Conservation (phyloP, 176 grass and related monocot species). For the sorghum (Sorghum bicolor) region Sorghum_bicolor_NCBIv3 NC_012878.2:3159501-3160000, state of each 20-base stretch:
- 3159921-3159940: background rate
- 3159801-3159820: constrained; percentile 43
- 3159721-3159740: constrained; percentile 49
- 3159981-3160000: background rate
- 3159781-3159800: constrained; percentile 62
- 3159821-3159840: constrained; percentile 46
- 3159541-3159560: constrained; percentile 67
- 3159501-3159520: too few species aligned
- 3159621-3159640: constrained; percentile 54
- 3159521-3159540: constrained; percentile 78
- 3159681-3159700: constrained; percentile 84
- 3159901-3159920: constrained; percentile 62
- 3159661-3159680: constrained; percentile 82
- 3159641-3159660: constrained; percentile 66
- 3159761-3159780: constrained; percentile 61
- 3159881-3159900: constrained; percentile 58
- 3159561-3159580: constrained; percentile 56
- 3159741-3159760: constrained; percentile 54
- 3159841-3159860: constrained; percentile 51
- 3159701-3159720: constrained; percentile 63
- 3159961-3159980: too few species aligned
- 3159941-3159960: too few species aligned
- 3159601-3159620: constrained; percentile 69
- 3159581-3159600: constrained; percentile 59
- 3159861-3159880: constrained; percentile 56